These are phyloP conservation scores for Cercospora nicotianae DNA, from an alignment of 2,329 filamentous ascomycete species.

Conservation along the genomic window DNA sequence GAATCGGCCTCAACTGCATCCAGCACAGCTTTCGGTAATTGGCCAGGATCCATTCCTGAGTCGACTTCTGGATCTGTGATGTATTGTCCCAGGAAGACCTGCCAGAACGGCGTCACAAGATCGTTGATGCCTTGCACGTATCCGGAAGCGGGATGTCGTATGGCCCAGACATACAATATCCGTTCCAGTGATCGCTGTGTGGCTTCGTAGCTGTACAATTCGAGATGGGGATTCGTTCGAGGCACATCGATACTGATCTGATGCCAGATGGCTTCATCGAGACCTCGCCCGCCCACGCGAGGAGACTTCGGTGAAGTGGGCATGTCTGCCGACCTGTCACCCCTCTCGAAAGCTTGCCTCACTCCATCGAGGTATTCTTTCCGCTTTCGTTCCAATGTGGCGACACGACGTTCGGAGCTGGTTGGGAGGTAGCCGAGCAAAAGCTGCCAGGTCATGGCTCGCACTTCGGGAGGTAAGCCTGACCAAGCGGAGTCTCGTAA, in stretches of 20 bases:
- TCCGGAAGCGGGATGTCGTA: conserved; percentile 92
- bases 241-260: conserved; percentile 99
- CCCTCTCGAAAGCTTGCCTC: conserved; percentile 62
- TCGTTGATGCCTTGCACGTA: conserved; percentile 99
- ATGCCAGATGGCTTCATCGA: conserved; percentile 98
- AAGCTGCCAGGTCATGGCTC: conserved; percentile 98
- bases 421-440: conserved; percentile 92
- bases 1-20: conserved; percentile 97
- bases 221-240: conserved; percentile 91
- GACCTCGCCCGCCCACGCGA: conserved; percentile 61
- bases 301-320: conserved; percentile 50
- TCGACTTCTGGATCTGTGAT: conserved; percentile 93
- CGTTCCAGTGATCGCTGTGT: conserved; percentile 92
- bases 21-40: conserved; percentile 83
- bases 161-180: conserved; percentile 96
- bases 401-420: conserved; percentile 89
- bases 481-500: conserved; percentile 88
- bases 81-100: conserved; percentile 92
- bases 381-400: conserved; percentile 87
- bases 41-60: conserved; percentile 92
- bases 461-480: conserved; percentile 89
- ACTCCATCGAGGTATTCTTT: conserved; percentile 97
- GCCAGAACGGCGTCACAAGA: conserved; percentile 95
- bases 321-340: conserved; percentile 50
- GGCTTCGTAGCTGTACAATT: conserved; percentile 92